Evolutionary conservation across 805 yeast genomes (phyloP).

Genomic region (Lachancea waltii): DNA sequence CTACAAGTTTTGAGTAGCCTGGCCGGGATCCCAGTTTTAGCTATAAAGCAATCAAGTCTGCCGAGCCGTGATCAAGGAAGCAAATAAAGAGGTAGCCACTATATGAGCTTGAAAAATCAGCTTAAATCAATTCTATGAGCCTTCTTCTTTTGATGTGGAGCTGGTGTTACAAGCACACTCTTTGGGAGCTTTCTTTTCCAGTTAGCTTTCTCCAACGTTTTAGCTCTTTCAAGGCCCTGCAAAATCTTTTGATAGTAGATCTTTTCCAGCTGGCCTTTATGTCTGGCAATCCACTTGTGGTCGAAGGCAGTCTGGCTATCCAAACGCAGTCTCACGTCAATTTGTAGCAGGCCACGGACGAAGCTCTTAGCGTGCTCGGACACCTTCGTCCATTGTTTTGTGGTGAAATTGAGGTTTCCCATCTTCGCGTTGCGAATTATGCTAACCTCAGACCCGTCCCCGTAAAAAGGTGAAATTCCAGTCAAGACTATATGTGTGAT

Average conservation of each 20-base stretch:
- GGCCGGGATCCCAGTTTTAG: no score
- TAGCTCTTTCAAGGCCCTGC: background rate
- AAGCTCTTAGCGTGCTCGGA: conserved; percentile 41
- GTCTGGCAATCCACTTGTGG: conserved; percentile 44
- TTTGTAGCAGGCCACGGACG: conserved; percentile 36
- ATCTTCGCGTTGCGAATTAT: conserved; percentile 38
- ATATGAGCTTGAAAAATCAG: background rate
- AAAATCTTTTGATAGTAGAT: conserved; percentile 34
- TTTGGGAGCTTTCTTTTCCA: conserved; percentile 27
- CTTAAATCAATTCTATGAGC: background rate
- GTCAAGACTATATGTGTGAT: conserved; percentile 52
- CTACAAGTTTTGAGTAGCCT: no score
- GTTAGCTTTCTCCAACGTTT: conserved; percentile 1
- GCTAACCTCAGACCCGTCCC: conserved; percentile 36
- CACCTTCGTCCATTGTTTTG: conserved; percentile 39
- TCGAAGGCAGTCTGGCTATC: conserved; percentile 36
- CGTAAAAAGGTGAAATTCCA: conserved; percentile 60
- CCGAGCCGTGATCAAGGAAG: no score
- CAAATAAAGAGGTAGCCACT: no score
- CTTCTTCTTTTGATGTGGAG: conserved; percentile 1
- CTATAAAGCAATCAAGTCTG: no score
- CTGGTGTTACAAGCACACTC: conserved; percentile 11
- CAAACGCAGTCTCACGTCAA: conserved; percentile 35
- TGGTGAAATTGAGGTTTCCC: conserved; percentile 37
- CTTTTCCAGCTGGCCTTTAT: conserved; percentile 31